Evolutionary conservation across 345 rosid genomes (phyloP).

Genomic region (Gynandropsis gynandra): DNA sequence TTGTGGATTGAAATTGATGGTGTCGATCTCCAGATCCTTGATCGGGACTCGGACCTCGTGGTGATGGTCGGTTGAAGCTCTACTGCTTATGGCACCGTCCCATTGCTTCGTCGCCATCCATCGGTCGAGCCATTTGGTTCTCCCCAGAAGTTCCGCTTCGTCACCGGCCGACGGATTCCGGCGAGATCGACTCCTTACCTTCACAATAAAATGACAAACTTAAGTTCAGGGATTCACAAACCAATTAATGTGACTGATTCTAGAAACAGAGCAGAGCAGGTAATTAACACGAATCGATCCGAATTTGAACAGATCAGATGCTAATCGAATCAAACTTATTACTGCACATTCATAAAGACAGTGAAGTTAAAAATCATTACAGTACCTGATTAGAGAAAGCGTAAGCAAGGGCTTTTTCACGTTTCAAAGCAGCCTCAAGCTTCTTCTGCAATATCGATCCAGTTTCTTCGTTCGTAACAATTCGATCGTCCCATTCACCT

Average conservation of each 20-base stretch:
- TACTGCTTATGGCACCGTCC: constrained; percentile 37
- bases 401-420: constrained; percentile 56
- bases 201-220: constrained; percentile 1
- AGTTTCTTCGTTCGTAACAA: constrained; percentile 34
- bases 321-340: too few relatives aligned
- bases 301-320: too few relatives aligned
- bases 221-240: background rate
- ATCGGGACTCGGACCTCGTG: constrained; percentile 31
- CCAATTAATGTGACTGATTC: too few relatives aligned
- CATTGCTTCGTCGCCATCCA: constrained; percentile 81
- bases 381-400: constrained; percentile 72
- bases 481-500: constrained; percentile 52
- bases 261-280: too few relatives aligned
- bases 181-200: constrained; percentile 53
- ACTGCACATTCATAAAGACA: too few relatives aligned
- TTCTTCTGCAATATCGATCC: constrained; percentile 40
- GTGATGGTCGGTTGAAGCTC: constrained; percentile 33
- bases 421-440: constrained; percentile 47
- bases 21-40: constrained; percentile 52
- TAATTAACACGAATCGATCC: too few relatives aligned
- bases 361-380: background rate
- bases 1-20: constrained; percentile 19
- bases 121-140: constrained; percentile 68
- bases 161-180: constrained; percentile 56
- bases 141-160: constrained; percentile 42